Evolutionary conservation across 805 yeast genomes (phyloP).

Genomic region (Metschnikowia drakensbergensis): DNA sequence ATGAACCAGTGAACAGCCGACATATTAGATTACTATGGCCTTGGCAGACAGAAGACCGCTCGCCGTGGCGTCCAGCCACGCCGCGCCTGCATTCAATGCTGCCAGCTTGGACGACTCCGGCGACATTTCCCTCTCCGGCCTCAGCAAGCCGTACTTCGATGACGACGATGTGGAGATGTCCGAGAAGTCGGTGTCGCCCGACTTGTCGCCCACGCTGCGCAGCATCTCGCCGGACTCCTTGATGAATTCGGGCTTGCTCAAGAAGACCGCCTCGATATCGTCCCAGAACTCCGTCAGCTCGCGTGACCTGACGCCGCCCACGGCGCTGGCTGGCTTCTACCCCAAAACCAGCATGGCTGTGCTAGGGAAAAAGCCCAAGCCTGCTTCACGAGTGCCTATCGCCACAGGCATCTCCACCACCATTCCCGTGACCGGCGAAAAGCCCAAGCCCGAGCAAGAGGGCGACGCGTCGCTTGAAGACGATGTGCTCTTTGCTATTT

Average conservation of each 20-base stretch:
- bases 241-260: slow-evolving; percentile 27
- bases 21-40: slow-evolving; percentile 42
- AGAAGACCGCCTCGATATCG: slow-evolving; percentile 10
- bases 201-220: slow-evolving; percentile 34
- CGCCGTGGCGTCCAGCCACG: slow-evolving; percentile 46
- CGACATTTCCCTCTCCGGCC: background rate
- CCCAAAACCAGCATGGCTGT: slow-evolving; percentile 8
- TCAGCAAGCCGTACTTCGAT: background rate
- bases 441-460: slow-evolving; percentile 64
- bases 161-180: background rate
- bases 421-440: slow-evolving; percentile 72
- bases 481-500: slow-evolving; percentile 71
- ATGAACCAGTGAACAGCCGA: background rate
- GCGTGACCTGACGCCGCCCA: slow-evolving; percentile 32
- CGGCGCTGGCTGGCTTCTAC: slow-evolving; percentile 3
- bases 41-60: slow-evolving; percentile 66
- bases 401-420: slow-evolving; percentile 75
- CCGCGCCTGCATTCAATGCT: slow-evolving; percentile 41
- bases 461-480: slow-evolving; percentile 61
- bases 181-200: slow-evolving; percentile 10
- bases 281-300: slow-evolving; percentile 22
- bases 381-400: slow-evolving; percentile 45
- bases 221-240: slow-evolving; percentile 43
- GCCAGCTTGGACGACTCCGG: slow-evolving; percentile 18
- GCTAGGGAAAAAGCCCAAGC: slow-evolving; percentile 29